Conservation (phyloP, 306 rosid species). For the Rubus idaeus region DNA sequence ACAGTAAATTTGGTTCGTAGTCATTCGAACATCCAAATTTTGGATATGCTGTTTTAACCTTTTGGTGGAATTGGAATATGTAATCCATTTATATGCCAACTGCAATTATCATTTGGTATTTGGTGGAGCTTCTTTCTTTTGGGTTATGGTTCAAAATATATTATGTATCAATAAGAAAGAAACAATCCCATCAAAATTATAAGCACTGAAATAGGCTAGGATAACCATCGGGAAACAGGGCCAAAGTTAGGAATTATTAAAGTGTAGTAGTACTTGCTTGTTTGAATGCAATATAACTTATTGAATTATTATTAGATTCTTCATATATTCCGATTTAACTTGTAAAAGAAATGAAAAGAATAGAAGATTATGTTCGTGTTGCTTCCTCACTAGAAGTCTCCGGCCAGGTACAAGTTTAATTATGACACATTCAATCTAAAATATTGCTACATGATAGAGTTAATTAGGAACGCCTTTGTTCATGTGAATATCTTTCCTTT, state of each 20-base stretch:
- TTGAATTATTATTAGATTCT: slow-evolving; percentile 17
- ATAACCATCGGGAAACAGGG: no score
- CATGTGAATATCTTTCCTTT: slow-evolving; percentile 22
- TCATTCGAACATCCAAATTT: neutral
- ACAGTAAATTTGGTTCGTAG: neutral
- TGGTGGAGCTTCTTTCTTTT: neutral
- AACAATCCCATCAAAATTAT: neutral
- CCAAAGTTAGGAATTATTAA: neutral
- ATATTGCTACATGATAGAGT: slow-evolving; percentile 8
- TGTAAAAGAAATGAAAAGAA: slow-evolving; percentile 4
- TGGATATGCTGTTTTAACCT: slow-evolving; percentile 5
- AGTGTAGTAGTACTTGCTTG: neutral
- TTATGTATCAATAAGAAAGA: neutral
- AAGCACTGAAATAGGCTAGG: no score
- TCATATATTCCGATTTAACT: slow-evolving; percentile 23
- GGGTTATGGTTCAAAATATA: no score
- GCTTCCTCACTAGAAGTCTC: neutral
- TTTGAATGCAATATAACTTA: slow-evolving; percentile 7
- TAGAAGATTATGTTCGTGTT: slow-evolving; percentile 17
- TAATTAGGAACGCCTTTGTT: neutral
- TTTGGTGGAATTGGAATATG: slow-evolving; percentile 14
- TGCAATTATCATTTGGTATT: slow-evolving; percentile 1
- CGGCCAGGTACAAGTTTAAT: slow-evolving; percentile 15
- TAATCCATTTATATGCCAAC: neutral
- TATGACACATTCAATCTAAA: slow-evolving; percentile 3